A percentile compares a stretch with the other conserved stretches of the same genome.
These are phyloP conservation scores for Prunus yedoensis DNA, from an alignment of 331 rosid genomes.

Conservation along the genomic window DNA sequence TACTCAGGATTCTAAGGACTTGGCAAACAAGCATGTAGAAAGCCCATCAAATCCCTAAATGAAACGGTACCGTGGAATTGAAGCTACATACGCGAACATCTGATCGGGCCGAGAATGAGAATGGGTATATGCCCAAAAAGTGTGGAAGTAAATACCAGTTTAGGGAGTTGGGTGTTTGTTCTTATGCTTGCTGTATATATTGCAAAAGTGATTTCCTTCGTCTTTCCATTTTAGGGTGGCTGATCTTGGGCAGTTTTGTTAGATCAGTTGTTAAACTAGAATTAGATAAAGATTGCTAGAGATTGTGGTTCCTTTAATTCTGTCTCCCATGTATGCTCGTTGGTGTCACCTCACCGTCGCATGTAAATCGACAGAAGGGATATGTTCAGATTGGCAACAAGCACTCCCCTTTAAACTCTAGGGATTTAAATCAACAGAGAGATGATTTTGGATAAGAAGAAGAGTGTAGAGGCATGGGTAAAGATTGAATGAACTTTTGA, in stretches of 20 bases:
- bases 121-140: not conserved
- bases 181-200: slow-evolving; percentile 27
- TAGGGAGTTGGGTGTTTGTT: slow-evolving; percentile 8
- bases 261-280: slow-evolving; percentile 13
- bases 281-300: not conserved
- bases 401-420: not conserved
- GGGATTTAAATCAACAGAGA: not conserved
- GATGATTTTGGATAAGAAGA: not conserved
- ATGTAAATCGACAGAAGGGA: not conserved
- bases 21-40: slow-evolving; percentile 62
- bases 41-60: slow-evolving; percentile 70
- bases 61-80: slow-evolving; percentile 22
- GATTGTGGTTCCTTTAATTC: not conserved
- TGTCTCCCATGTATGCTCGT: not conserved
- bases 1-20: slow-evolving; percentile 46
- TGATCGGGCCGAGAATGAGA: not conserved
- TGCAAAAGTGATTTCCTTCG: slow-evolving; percentile 15
- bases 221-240: slow-evolving; percentile 13
- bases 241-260: slow-evolving; percentile 28
- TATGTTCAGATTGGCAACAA: not conserved
- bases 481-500: not conserved
- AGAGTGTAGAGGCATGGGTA: not conserved
- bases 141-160: not conserved
- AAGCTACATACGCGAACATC: not conserved
- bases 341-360: not conserved